These are phyloP conservation scores for Ceratocystis albifundus DNA, from an alignment of 2,329 filamentous ascomycete genomes.

Conservation along the genomic window DNA sequence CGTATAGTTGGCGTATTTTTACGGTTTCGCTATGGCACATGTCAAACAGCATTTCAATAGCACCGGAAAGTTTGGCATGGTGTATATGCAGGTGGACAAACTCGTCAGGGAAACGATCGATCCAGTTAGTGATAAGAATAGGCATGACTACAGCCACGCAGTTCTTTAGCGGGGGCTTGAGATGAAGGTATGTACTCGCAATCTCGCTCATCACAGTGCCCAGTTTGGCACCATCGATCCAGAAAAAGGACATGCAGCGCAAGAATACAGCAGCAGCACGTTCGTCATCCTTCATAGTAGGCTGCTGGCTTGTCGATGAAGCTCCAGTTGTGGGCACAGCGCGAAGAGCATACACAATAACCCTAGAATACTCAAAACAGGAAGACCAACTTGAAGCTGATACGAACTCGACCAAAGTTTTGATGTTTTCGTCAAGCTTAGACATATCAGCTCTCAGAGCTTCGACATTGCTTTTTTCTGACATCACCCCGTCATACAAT, in stretches of 20 bases:
- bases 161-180: constrained; percentile 52
- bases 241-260: constrained; percentile 50
- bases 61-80: constrained; percentile 51
- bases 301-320: constrained; percentile 11
- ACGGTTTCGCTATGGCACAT: constrained; percentile 49
- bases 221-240: constrained; percentile 52
- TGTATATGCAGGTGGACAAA: constrained; percentile 52
- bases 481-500: constrained; percentile 18
- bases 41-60: constrained; percentile 56
- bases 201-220: constrained; percentile 53
- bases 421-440: constrained; percentile 45
- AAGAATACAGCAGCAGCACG: constrained; percentile 42
- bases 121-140: constrained; percentile 52
- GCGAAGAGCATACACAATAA: constrained; percentile 41
- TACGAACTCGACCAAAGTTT: constrained; percentile 49
- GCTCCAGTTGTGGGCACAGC: constrained; percentile 1
- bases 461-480: constrained; percentile 17
- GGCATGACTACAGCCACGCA: constrained; percentile 52
- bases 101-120: constrained; percentile 52
- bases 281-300: constrained; percentile 39
- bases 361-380: constrained; percentile 48
- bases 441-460: constrained; percentile 18
- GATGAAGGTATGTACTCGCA: constrained; percentile 54
- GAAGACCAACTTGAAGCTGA: constrained; percentile 53
- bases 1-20: constrained; percentile 45